These are phyloP conservation scores for Samsoniella hepiali DNA, from an alignment of 2,329 filamentous ascomycete species.

Conservation along the genomic window DNA sequence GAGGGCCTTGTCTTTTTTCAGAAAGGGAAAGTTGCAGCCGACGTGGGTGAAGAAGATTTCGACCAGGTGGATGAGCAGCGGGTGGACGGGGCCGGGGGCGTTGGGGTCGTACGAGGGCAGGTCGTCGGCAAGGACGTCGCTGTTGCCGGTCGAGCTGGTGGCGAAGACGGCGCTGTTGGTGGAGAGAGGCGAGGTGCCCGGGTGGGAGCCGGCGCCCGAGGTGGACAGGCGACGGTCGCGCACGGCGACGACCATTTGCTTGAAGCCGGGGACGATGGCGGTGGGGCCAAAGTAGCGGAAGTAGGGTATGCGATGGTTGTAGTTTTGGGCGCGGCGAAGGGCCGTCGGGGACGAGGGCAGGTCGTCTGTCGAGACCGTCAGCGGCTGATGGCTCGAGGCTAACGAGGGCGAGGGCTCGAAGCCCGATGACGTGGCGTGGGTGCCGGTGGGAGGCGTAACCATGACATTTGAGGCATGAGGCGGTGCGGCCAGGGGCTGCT, in stretches of 20 bases:
- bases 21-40: conserved; percentile 82
- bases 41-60: conserved; percentile 79
- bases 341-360: conserved; percentile 38
- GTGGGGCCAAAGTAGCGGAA: conserved; percentile 90
- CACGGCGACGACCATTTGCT: conserved; percentile 84
- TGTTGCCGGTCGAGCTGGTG: conserved; percentile 42
- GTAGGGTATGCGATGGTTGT: conserved; percentile 72
- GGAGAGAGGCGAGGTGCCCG: conserved; percentile 49
- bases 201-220: conserved; percentile 50
- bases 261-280: conserved; percentile 86
- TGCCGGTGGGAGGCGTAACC: neutral
- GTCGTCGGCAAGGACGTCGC: conserved; percentile 47
- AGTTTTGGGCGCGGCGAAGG: conserved; percentile 42
- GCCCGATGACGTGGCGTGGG: neutral
- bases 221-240: conserved; percentile 61
- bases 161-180: conserved; percentile 32
- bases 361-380: conserved; percentile 25
- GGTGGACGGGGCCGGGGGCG: conserved; percentile 66
- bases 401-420: conserved; percentile 10
- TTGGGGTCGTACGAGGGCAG: conserved; percentile 74
- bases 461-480: neutral
- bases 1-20: conserved; percentile 69
- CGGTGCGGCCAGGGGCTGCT: neutral
- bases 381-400: conserved; percentile 8
- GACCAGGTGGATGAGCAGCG: conserved; percentile 71